Conservation (phyloP, 208 protist species). For the Endotrypanum monterogeii region DNA sequence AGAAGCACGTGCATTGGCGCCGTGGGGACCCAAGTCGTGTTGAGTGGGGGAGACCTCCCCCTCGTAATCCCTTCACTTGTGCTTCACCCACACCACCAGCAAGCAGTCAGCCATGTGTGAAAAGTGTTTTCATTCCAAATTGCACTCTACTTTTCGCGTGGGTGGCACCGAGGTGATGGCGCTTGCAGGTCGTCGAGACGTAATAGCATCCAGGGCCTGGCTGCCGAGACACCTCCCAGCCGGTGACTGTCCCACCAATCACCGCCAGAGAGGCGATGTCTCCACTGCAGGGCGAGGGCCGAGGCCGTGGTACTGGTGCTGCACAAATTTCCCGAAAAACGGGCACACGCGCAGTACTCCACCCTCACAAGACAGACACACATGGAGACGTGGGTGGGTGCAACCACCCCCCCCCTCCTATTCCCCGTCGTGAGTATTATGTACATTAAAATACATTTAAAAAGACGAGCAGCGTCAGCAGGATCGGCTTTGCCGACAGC, state of each 20-base stretch:
- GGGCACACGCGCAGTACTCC: too few relatives aligned
- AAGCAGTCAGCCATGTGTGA: neutral
- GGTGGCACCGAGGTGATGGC: neutral
- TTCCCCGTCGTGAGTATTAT: too few relatives aligned
- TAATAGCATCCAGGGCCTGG: neutral
- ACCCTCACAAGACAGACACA: too few relatives aligned
- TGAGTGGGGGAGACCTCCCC: neutral
- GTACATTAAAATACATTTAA: too few relatives aligned
- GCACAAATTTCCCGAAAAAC: too few relatives aligned
- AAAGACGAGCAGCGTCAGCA: neutral
- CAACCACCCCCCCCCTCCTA: too few relatives aligned
- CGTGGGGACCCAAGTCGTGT: neutral
- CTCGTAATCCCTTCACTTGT: neutral
- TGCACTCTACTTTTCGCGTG: neutral
- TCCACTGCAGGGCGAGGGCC: too few relatives aligned
- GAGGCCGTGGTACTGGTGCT: too few relatives aligned
- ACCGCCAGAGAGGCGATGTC: too few relatives aligned
- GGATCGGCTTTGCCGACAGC: neutral
- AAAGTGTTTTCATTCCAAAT: neutral
- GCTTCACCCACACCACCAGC: neutral
- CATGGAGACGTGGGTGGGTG: too few relatives aligned
- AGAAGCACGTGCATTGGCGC: neutral
- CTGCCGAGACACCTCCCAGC: neutral
- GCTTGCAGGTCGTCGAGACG: neutral
- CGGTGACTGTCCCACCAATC: neutral